A percentile compares a stretch with the other conserved stretches of the same genome.
These are phyloP conservation scores for Combretum micranthum DNA, from an alignment of 345 rosid species.

Conservation along the genomic window DNA sequence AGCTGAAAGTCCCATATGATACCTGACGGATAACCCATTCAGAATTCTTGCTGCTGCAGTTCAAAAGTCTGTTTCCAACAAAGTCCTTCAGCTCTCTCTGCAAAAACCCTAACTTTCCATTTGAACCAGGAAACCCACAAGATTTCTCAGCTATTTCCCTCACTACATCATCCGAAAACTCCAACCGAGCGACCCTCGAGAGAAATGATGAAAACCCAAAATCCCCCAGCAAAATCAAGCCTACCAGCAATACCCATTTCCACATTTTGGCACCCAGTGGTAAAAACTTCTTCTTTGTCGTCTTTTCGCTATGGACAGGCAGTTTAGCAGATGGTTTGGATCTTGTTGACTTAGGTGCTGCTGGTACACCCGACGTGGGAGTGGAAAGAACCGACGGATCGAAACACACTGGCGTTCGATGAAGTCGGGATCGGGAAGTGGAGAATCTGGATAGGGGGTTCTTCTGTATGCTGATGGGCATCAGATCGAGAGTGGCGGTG, in stretches of 20 bases:
- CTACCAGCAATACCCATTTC: slow-evolving; percentile 28
- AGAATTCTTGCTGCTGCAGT: slow-evolving; percentile 46
- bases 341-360: slow-evolving; percentile 17
- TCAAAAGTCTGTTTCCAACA: slow-evolving; percentile 29
- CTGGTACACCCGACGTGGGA: slow-evolving; percentile 37
- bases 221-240: slow-evolving; percentile 32
- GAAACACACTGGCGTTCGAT: slow-evolving; percentile 46
- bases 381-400: slow-evolving; percentile 40
- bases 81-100: slow-evolving; percentile 39
- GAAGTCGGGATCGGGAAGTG: slow-evolving; percentile 16
- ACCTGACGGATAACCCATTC: slow-evolving; percentile 72
- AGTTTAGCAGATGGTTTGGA: slow-evolving; percentile 36
- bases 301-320: slow-evolving; percentile 12
- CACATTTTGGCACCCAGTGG: too few relatives aligned
- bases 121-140: slow-evolving; percentile 23
- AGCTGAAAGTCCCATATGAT: not conserved
- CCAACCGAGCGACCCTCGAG: slow-evolving; percentile 30
- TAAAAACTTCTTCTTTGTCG: slow-evolving; percentile 5
- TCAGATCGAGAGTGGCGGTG: slow-evolving; percentile 84
- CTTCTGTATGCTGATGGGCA: slow-evolving; percentile 62
- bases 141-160: slow-evolving; percentile 45
- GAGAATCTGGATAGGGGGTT: slow-evolving; percentile 64
- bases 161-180: slow-evolving; percentile 37
- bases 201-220: slow-evolving; percentile 35
- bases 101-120: slow-evolving; percentile 34